These are phyloP conservation scores for Gloeopeniophorella convolvens DNA, from an alignment of 768 basidiomycete species.

Conservation along the genomic window DNA sequence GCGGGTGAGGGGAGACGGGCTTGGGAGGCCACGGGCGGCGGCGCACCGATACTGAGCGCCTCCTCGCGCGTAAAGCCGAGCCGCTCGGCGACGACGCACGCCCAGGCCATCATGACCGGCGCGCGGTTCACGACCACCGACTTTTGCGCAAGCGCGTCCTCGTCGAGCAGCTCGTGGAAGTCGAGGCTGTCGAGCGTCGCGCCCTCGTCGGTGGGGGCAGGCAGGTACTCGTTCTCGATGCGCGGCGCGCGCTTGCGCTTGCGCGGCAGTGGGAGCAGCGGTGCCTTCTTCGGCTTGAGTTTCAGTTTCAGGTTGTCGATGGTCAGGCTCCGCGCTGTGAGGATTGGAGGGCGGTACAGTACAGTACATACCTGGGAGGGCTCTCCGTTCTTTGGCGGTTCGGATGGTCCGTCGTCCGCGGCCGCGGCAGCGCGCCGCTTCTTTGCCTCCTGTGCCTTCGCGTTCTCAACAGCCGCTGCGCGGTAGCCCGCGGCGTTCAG, in stretches of 20 bases:
- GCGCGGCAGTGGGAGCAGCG: constrained; percentile 31
- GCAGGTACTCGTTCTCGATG: constrained; percentile 49
- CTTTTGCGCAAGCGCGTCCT: constrained; percentile 58
- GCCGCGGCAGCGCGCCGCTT: constrained; percentile 1
- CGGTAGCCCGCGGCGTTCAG: constrained; percentile 60
- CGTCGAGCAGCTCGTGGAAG: constrained; percentile 68
- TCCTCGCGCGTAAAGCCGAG: constrained; percentile 86
- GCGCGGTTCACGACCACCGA: constrained; percentile 79
- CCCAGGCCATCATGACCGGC: constrained; percentile 94
- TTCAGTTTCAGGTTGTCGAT: background rate
- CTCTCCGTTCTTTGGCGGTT: background rate
- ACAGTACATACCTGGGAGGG: constrained; percentile 9
- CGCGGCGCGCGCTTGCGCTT: constrained; percentile 44
- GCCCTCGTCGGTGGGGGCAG: constrained; percentile 48
- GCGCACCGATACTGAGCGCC: constrained; percentile 81
- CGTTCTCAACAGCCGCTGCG: constrained; percentile 14
- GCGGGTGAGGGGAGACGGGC: background rate
- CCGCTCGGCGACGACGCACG: constrained; percentile 75
- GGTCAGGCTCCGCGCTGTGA: background rate
- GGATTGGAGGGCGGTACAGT: background rate
- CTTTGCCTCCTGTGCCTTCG: constrained; percentile 19
- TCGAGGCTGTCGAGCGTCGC: constrained; percentile 49
- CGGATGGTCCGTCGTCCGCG: background rate
- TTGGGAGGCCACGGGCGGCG: background rate
- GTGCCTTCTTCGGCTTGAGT: constrained; percentile 2